A percentile compares a stretch with the other conserved stretches of the same genome.
Evolutionary conservation across 768 basidiomycete species (phyloP).

Genomic region (Rhizopogon vinicolor): DNA sequence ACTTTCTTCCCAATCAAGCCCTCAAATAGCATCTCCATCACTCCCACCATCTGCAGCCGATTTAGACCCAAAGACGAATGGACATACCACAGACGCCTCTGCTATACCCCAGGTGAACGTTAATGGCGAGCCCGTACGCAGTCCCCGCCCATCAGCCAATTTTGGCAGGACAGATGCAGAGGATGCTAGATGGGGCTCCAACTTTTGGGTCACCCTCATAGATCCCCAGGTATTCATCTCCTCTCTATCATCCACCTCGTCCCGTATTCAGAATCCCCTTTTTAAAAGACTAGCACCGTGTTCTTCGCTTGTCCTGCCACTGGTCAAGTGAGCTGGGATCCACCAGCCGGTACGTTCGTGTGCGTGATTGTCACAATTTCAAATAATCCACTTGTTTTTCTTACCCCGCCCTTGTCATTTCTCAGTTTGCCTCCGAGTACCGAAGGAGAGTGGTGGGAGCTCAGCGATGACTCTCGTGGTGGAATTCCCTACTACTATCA

Average conservation of each 20-base stretch:
- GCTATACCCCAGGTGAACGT: constrained; percentile 31
- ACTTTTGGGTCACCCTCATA: constrained; percentile 92
- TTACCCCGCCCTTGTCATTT: neutral
- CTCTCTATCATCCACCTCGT: constrained; percentile 6
- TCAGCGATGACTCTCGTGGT: constrained; percentile 76
- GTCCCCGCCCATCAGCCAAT: constrained; percentile 26
- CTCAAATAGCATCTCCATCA: neutral
- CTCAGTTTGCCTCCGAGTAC: constrained; percentile 73
- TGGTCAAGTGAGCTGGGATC: constrained; percentile 91
- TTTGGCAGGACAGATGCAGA: constrained; percentile 20
- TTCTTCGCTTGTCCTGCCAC: constrained; percentile 95
- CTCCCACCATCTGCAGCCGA: constrained; percentile 7
- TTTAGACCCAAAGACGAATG: constrained; percentile 6
- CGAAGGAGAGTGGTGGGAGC: constrained; percentile 96
- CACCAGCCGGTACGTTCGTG: constrained; percentile 87
- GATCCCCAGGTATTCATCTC: constrained; percentile 70
- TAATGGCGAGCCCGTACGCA: constrained; percentile 28
- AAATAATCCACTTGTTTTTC: constrained; percentile 13
- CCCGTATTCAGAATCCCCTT: constrained; percentile 4
- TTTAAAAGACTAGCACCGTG: constrained; percentile 47
- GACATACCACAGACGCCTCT: constrained; percentile 7
- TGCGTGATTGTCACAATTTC: constrained; percentile 34
- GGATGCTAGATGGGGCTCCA: constrained; percentile 72
- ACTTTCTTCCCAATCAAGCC: constrained; percentile 2
- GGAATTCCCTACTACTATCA: constrained; percentile 93